Conservation (phyloP, 2,329 filamentous ascomycete species). For the Fonsecaea pedrosoi region DNA sequence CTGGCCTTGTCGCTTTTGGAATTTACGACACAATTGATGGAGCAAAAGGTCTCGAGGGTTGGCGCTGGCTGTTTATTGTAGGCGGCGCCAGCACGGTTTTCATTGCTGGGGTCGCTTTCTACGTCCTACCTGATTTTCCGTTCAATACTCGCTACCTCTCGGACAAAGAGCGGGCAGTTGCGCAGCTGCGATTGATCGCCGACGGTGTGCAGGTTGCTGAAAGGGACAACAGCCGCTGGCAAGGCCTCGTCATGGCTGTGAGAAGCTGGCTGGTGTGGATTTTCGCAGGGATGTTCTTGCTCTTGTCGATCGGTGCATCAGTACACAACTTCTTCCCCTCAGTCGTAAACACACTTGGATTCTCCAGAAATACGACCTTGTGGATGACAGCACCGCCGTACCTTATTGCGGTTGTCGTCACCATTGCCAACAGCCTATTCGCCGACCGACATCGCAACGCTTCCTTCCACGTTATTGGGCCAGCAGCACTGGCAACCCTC, state of each 20-base stretch:
- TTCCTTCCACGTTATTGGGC: slow-evolving; percentile 70
- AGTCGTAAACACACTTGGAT: slow-evolving; percentile 71
- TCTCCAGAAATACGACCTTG: slow-evolving; percentile 63
- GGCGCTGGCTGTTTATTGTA: slow-evolving; percentile 57
- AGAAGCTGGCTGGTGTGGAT: slow-evolving; percentile 49
- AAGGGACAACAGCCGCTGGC: slow-evolving; percentile 44
- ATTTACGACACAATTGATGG: slow-evolving; percentile 22
- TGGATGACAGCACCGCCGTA: slow-evolving; percentile 65
- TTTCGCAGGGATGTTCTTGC: slow-evolving; percentile 39
- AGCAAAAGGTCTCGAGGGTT: slow-evolving; percentile 16
- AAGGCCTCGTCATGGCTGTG: slow-evolving; percentile 33
- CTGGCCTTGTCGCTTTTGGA: slow-evolving; percentile 17
- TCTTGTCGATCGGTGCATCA: slow-evolving; percentile 55
- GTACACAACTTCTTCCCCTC: slow-evolving; percentile 75
- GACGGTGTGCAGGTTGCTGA: slow-evolving; percentile 29
- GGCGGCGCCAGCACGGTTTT: slow-evolving; percentile 68
- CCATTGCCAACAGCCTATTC: slow-evolving; percentile 71
- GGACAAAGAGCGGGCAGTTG: slow-evolving; percentile 62
- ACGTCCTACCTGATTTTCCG: slow-evolving; percentile 72
- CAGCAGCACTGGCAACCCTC: slow-evolving; percentile 46
- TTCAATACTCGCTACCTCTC: slow-evolving; percentile 66
- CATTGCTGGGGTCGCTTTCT: slow-evolving; percentile 64
- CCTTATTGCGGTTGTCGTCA: slow-evolving; percentile 54
- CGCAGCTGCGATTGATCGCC: slow-evolving; percentile 47
- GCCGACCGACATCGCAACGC: slow-evolving; percentile 70